Evolutionary conservation across 2,329 filamentous ascomycete species (phyloP), one percentile per base, ranked within the genome.

Genomic region (Fusarium mangiferae): DNA sequence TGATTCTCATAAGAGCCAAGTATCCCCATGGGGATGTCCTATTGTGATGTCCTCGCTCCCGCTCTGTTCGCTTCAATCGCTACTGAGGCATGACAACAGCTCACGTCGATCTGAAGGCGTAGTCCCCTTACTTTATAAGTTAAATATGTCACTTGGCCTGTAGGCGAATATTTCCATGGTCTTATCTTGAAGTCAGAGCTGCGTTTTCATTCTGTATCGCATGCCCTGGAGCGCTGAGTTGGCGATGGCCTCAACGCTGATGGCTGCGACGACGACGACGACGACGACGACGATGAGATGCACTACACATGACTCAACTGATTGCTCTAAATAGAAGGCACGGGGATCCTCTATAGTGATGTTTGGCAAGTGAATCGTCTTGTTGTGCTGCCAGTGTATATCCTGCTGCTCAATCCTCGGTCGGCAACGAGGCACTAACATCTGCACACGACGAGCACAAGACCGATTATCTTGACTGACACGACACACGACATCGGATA

Each of bases 321-420:
- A 6, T 0, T 8, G 5, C 14, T 8, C 13, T 8, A 49, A 13
- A 9, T 13, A 49, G 20, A 30, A 11, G 20, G 7, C 1, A 5
- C 13, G 0, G 13, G 11, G 6, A 7, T 6, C 3, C 12, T 24
- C 6, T 15, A 17, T 6, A 15, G 33, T 8, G 17, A 22, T 6
- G 4, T 35, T 26, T 45, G 3, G 7, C 28, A 14, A 26, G 14
- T 26, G 17, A 7, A 28, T 15, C 9, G 26, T 28, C 6, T 9
- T 7, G 26, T 15, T 28, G 26, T 48, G 45, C 26, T 28, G 6
- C 22, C 9, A 9, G 28, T 18, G 26, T 13, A 13, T 26, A 48
- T 3, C 6, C 44, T 10, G 26, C 26, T 46, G 13, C 44, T 11
- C 24, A 28, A 28, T 10, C 44, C 28, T 46, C 45, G 11, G 11